Evolutionary conservation across 257 asterid species (phyloP), one percentile per base, ranked within the genome.

Genomic region (Nicotiana attenuata): DNA sequence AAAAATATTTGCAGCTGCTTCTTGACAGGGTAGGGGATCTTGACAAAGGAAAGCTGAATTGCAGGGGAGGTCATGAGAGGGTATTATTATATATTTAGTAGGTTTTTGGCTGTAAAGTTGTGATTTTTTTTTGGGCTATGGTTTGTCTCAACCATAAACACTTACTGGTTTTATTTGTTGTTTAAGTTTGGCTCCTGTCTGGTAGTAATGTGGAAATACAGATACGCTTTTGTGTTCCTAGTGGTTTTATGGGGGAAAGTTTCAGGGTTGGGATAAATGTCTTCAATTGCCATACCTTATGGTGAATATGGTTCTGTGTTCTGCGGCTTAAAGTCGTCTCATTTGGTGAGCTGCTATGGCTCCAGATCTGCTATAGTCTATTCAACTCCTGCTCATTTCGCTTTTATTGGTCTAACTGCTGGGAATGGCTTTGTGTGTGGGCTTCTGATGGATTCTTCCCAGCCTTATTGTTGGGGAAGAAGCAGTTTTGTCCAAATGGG

Each of bases 341-440:
- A 91, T 82, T 82, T 89, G 28, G 92, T 91, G 6, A 59, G 81
- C 33, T 93, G 99, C 84, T 93, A 89, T 84, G 99, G 99, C 80
- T 89, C 98, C 10, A 95, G 91, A 78, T 88, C 85, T 35, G 92
- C 91, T 64, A 84, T 93, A 56, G 65, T 87, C 84, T 90, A 87
- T 86, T 91, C 93, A 81, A 86, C 89, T 56, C 98, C 99, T 9
- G 83, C 85, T 9, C 86, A 88, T 76, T 47, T 82, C 20, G 78
- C 91, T 8, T 95, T 93, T 78, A 38, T 84, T 10, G 99, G 98
- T 17, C 85, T 95, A 5, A 93, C 95, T 6, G 98, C 92, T 29
- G 99, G 99, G 0, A 88, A 84, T 83, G 95, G 97, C 76, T 95
- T 95, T 81, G 93, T 95, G 0, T 95, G 99, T 84, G 99, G 98